Conservation (phyloP, 805 yeast genomes). For the Candida pseudoglaebosa region DNA sequence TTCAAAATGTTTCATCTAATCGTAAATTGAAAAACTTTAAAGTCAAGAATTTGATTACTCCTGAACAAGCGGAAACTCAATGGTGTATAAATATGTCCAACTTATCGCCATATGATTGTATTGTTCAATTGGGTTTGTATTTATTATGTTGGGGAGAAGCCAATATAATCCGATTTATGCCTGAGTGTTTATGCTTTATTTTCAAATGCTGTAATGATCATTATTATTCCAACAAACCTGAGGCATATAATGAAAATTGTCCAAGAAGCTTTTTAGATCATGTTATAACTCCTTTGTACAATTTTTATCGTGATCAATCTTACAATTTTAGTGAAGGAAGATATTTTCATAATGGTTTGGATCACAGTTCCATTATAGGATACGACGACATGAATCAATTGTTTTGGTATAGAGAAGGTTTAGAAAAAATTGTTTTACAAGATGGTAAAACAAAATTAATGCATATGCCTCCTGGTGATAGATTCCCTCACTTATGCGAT, state of each 20-base stretch:
- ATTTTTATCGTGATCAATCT: slow-evolving; percentile 53
- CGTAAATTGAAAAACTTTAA: slow-evolving; percentile 19
- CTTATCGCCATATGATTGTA: slow-evolving; percentile 49
- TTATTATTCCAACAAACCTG: slow-evolving; percentile 45
- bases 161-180: slow-evolving; percentile 79
- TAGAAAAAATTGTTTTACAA: slow-evolving; percentile 50
- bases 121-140: slow-evolving; percentile 64
- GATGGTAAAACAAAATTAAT: slow-evolving; percentile 46
- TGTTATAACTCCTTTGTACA: slow-evolving; percentile 69
- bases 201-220: slow-evolving; percentile 77
- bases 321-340: slow-evolving; percentile 43
- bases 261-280: slow-evolving; percentile 54
- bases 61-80: slow-evolving; percentile 43
- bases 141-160: slow-evolving; percentile 89
- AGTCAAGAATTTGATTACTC: slow-evolving; percentile 14
- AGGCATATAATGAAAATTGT: slow-evolving; percentile 24
- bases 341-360: slow-evolving; percentile 49
- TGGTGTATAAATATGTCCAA: slow-evolving; percentile 53
- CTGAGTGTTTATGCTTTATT: slow-evolving; percentile 82
- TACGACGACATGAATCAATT: slow-evolving; percentile 88
- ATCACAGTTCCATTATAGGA: slow-evolving; percentile 69
- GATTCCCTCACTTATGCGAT: slow-evolving; percentile 52
- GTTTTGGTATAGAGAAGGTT: slow-evolving; percentile 77
- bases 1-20: slow-evolving; percentile 21
- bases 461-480: slow-evolving; percentile 48